Evolutionary conservation across 768 basidiomycete species (phyloP).

Genomic region (Agaricus subrufescens): DNA sequence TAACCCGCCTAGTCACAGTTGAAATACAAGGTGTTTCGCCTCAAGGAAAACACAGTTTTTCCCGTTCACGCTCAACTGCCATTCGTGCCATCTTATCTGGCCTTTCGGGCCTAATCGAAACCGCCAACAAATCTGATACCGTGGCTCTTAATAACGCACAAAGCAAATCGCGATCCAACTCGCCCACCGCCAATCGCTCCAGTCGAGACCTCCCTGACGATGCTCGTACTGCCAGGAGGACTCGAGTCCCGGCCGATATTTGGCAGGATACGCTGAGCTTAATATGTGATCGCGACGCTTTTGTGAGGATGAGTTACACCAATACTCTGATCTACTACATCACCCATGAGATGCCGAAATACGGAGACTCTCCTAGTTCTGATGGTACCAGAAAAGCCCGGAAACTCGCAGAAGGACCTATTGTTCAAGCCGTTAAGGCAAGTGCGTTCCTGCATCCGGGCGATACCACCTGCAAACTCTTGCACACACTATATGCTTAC

Average conservation of each 20-base stretch:
- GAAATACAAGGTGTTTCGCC: conserved; percentile 58
- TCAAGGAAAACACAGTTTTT: conserved; percentile 24
- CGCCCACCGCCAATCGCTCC: conserved; percentile 21
- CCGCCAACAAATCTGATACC: conserved; percentile 48
- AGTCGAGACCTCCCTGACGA: conserved; percentile 22
- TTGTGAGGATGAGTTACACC: conserved; percentile 78
- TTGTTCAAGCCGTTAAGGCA: conserved; percentile 40
- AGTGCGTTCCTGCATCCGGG: conserved; percentile 48
- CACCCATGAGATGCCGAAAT: conserved; percentile 66
- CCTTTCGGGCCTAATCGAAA: conserved; percentile 63
- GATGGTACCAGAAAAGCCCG: conserved; percentile 44
- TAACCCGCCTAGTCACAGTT: conserved; percentile 65
- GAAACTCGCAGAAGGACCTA: conserved; percentile 43
- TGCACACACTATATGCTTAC: conserved; percentile 79
- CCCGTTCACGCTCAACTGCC: conserved; percentile 51
- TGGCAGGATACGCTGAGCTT: conserved; percentile 91
- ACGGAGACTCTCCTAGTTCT: conserved; percentile 43
- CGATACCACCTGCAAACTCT: conserved; percentile 63
- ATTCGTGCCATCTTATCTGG: conserved; percentile 68
- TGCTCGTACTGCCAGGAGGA: conserved; percentile 49
- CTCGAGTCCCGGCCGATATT: conserved; percentile 70
- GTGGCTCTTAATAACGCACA: conserved; percentile 9
- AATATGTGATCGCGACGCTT: conserved; percentile 72
- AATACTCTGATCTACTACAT: conserved; percentile 73
- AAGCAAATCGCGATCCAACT: conserved; percentile 13